These are phyloP conservation scores for Globisporangium cylindrosporum DNA, from an alignment of 352 stramenopile species.

Conservation along the genomic window DNA sequence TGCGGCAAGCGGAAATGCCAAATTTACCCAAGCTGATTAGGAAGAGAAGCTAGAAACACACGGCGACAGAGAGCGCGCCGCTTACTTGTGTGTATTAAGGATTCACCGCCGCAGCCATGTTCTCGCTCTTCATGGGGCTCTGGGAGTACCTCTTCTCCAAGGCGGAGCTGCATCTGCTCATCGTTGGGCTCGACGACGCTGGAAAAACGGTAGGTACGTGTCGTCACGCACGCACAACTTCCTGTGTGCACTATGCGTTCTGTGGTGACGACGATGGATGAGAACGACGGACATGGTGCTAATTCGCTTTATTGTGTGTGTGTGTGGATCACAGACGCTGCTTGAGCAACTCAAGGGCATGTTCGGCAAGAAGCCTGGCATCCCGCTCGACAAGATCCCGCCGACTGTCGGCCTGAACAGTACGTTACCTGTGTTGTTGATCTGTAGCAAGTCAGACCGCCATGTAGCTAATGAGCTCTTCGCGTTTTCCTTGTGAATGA, in stretches of 20 bases:
- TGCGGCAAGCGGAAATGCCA: not conserved
- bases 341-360: constrained; percentile 90
- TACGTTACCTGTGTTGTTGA: constrained; percentile 23
- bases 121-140: constrained; percentile 80
- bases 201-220: constrained; percentile 89
- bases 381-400: constrained; percentile 89
- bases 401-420: constrained; percentile 91
- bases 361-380: constrained; percentile 86
- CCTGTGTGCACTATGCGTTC: not conserved
- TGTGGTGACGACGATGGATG: not conserved
- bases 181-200: constrained; percentile 90
- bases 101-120: constrained; percentile 40
- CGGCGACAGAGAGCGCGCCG: not conserved
- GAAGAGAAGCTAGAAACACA: not conserved
- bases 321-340: constrained; percentile 54
- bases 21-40: constrained; percentile 1
- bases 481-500: not conserved
- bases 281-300: not conserved
- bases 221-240: not conserved
- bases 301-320: not conserved
- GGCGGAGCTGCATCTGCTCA: constrained; percentile 88
- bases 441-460: not conserved
- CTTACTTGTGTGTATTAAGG: not conserved
- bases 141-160: constrained; percentile 86
- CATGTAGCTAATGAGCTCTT: constrained; percentile 2